Evolutionary conservation across 148 eudicot species (phyloP).

Genomic region (Cornus suecica): DNA sequence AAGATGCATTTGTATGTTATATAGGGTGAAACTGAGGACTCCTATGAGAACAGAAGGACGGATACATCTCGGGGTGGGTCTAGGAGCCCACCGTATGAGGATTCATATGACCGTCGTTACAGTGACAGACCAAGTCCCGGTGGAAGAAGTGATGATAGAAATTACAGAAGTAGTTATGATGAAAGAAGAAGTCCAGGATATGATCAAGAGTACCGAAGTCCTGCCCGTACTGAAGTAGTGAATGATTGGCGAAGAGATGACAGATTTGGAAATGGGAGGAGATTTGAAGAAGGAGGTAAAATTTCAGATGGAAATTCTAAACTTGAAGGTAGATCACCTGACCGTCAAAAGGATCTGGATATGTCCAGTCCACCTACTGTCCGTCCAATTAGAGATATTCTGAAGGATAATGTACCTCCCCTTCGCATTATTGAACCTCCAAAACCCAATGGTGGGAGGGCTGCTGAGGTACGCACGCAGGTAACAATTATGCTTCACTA

Average conservation of each 20-base stretch:
- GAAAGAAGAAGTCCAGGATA: conserved; percentile 81
- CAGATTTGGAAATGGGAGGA: conserved; percentile 81
- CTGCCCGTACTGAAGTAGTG: conserved; percentile 58
- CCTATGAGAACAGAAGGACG: conserved; percentile 49
- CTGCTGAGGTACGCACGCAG: conserved; percentile 51
- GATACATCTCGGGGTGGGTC: conserved; percentile 61
- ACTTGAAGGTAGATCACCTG: conserved; percentile 75
- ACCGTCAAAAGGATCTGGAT: conserved; percentile 49
- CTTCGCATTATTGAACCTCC: conserved; percentile 93
- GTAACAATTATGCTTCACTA: conserved; percentile 30
- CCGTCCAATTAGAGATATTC: conserved; percentile 79
- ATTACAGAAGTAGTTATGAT: conserved; percentile 30
- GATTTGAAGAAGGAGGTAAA: conserved; percentile 54
- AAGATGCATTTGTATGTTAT: conserved; percentile 22
- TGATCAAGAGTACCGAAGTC: conserved; percentile 66
- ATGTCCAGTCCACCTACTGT: conserved; percentile 65
- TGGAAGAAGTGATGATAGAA: conserved; percentile 41
- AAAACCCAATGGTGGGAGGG: conserved; percentile 52
- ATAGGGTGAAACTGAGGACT: conserved; percentile 74
- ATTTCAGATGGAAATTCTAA: conserved; percentile 64
- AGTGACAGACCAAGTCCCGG: conserved; percentile 78
- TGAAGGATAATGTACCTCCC: conserved; percentile 73
- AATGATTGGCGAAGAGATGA: conserved; percentile 90
- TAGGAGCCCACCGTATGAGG: conserved; percentile 79
- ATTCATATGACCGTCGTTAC: conserved; percentile 55